Base-by-base conservation (phyloP, 345 rosid species). In the Camelina laxa region DNA sequence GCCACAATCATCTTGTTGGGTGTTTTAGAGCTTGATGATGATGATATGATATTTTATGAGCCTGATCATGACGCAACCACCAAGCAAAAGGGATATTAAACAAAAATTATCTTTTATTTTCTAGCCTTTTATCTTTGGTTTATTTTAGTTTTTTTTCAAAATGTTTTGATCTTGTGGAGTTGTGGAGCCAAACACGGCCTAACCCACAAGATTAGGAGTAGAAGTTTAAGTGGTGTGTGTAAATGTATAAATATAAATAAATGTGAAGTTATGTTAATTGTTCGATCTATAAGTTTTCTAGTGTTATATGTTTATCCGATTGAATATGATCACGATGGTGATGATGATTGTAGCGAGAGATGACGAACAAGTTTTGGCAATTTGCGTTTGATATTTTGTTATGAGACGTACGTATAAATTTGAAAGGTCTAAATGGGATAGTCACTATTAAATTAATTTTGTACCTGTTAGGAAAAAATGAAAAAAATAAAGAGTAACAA, bases 21-120 rank as follows among this genome's bases (percentile, higher is more conserved):
- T 90, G 96, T 70, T 90, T 87, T 84, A 90, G 87, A 83, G 88
- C 83, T 74, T 83, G 85, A 83, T 50, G 65, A 83, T 50, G 65
- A 59, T 30, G 39, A 33, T 27, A 60, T 11, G 33, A 44, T 33
- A 19, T 22, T 24, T 4, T 9, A 67, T 66, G 51, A 66, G 7
- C 19, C 44, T 33, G 39, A 74, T 22, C 42, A 58, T 65, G 57
- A 58, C 44, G 16, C 74, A 69, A 41, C 33, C 58, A 51, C 33
- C 59, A 69, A 70, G 74, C 20, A 53, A 31, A 54, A 20, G 42
- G 8, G 24, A 38, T 63, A 55, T 58, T 47, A 56, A 45, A 63
- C 35, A 63, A 11, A 30, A 38, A 2, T 9, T 61, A 15, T 58
- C 48, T 15, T 33, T 12, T 51, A 2, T 20, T 57, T 17, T 9